Conservation (phyloP, 768 basidiomycete genomes). For the Crassisporium funariophilum region DNA sequence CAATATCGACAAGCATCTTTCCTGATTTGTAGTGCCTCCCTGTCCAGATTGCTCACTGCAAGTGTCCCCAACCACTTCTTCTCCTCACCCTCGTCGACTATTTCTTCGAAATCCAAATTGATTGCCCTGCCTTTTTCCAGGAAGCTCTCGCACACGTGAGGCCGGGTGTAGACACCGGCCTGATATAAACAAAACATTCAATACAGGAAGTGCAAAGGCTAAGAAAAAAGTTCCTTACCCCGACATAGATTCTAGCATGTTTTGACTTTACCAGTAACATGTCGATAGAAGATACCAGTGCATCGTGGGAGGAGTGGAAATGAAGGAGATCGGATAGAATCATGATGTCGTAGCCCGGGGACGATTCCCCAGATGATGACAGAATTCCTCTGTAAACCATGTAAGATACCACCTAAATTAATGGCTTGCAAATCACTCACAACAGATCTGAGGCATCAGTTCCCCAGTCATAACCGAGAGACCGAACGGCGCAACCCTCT, state of each 20-base stretch:
- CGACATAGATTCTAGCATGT: slow-evolving; percentile 53
- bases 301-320: slow-evolving; percentile 62
- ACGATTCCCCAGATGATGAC: not conserved
- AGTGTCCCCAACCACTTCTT: slow-evolving; percentile 50
- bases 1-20: slow-evolving; percentile 66
- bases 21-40: slow-evolving; percentile 46
- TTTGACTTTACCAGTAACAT: slow-evolving; percentile 46
- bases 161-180: slow-evolving; percentile 63
- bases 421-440: slow-evolving; percentile 35
- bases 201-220: not conserved
- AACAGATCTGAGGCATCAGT: slow-evolving; percentile 44
- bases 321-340: slow-evolving; percentile 76
- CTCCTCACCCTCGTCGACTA: slow-evolving; percentile 29
- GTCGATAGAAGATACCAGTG: slow-evolving; percentile 51
- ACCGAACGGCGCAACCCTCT: slow-evolving; percentile 43
- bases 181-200: slow-evolving; percentile 11
- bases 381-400: not conserved
- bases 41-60: slow-evolving; percentile 48
- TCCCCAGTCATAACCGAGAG: slow-evolving; percentile 69
- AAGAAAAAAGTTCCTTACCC: slow-evolving; percentile 37
- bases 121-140: slow-evolving; percentile 36
- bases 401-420: not conserved
- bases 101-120: slow-evolving; percentile 54
- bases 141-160: slow-evolving; percentile 56
- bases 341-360: slow-evolving; percentile 53